Base-by-base conservation (phyloP, 805 yeast genomes). In the Pichia membranifaciens region DNA sequence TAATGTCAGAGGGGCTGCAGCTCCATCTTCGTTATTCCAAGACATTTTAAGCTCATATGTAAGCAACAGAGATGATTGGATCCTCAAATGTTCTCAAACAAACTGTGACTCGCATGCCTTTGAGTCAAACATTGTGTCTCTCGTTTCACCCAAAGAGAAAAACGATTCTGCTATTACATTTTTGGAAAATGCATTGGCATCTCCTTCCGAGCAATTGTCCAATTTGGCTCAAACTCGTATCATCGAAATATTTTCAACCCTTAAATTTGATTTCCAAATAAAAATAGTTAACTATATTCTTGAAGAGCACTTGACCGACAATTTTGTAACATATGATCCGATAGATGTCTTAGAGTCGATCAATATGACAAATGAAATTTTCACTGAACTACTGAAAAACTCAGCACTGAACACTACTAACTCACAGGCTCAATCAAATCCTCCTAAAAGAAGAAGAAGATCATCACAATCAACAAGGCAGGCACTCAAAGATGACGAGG, bases 361-460 rank as follows among this genome's bases (percentile, higher is more conserved):
- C 37, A 68, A 74, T 4, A 59, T 91, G 44, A 67, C 76, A 23
- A 73, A 79, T 41, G 77, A 74, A 1, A 60, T 82, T 20, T 80
- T 88, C 59, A 75, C 78, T 41, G 70, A 75, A 6, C 62, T 87
- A 20, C 71, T 90, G 49, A 71, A 74, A 29, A 76, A 76, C 23
- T 81, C 58, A 25, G 51, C 60, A 3, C 57, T 68, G 18, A 55
- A 60, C 28, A 53, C 57, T 23, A 65, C 66, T 40, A 36, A 53
- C 5, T 56, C 69, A 4, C 48, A 49, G 18, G 28, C 52, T 10
- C 57, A 44, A 22, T 55, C 54, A 2, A 71, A 71, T 33, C 71
- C 80, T 20, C 80, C 88, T 15, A 87, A 87, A 65, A 79, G 96
- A 67, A 81, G 96, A 72, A 78, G 97, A 69, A 69, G 86, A 54